A percentile compares a stretch with the other conserved stretches of the same genome.
Conservation (phyloP, 345 rosid species). For the Pistacia integerrima region DNA sequence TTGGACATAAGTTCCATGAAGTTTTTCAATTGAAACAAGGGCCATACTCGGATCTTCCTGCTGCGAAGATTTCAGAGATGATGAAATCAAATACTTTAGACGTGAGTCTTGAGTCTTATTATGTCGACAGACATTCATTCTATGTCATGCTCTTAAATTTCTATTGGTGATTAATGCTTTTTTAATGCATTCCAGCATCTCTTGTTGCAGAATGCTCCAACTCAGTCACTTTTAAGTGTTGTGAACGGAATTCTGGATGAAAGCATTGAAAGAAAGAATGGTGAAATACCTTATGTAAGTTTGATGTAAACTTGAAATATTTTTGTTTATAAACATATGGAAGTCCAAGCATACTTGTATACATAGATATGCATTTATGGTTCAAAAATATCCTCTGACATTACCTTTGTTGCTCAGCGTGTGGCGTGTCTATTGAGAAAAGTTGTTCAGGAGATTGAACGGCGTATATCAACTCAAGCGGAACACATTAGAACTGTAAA, state of each 20-base stretch:
- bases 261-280: constrained; percentile 75
- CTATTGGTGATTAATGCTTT: neutral
- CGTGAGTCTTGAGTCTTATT: constrained; percentile 35
- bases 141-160: neutral
- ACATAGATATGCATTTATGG: neutral
- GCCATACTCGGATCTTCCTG: constrained; percentile 74
- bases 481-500: constrained; percentile 88
- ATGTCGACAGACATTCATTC: neutral
- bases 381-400: constrained; percentile 10
- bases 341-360: neutral
- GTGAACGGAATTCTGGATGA: constrained; percentile 92
- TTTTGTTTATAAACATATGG: neutral
- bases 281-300: constrained; percentile 88
- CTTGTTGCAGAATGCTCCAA: constrained; percentile 82
- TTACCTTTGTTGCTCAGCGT: constrained; percentile 57
- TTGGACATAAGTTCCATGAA: constrained; percentile 83
- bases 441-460: constrained; percentile 93
- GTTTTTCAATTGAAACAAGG: constrained; percentile 89
- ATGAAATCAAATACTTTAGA: constrained; percentile 83
- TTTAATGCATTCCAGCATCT: constrained; percentile 26
- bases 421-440: constrained; percentile 79
- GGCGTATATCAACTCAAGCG: constrained; percentile 97
- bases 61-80: constrained; percentile 84
- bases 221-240: constrained; percentile 85
- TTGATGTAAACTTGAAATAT: neutral